phyloP scores from a whole-genome alignment of 2,329 filamentous ascomycete genomes.

The Diaporthe batatas region DNA sequence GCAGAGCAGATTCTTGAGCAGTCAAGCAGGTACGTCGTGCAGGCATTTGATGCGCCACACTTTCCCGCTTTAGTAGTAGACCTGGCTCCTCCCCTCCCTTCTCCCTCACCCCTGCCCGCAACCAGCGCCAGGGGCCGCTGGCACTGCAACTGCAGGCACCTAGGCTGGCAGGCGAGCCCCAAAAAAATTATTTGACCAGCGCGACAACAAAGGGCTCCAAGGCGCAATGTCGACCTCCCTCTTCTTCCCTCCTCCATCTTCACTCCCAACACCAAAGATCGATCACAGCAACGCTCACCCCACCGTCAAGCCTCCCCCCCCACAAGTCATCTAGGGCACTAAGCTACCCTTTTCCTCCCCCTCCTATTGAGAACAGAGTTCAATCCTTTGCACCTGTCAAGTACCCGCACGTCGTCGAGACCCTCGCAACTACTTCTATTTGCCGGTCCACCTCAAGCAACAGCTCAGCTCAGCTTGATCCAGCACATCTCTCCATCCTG shows the following conservation, averaged over 20 bases:
- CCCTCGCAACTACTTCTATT: slow-evolving; percentile 53
- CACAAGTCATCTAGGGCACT: slow-evolving; percentile 80
- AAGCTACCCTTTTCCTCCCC: slow-evolving; percentile 85
- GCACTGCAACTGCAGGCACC: slow-evolving; percentile 35
- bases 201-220: slow-evolving; percentile 46
- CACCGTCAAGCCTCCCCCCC: slow-evolving; percentile 50
- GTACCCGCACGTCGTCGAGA: slow-evolving; percentile 55
- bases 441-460: slow-evolving; percentile 49
- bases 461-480: slow-evolving; percentile 32
- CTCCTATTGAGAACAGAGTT: slow-evolving; percentile 78
- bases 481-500: slow-evolving; percentile 54
- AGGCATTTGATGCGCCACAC: slow-evolving; percentile 39
- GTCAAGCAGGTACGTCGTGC: slow-evolving; percentile 38
- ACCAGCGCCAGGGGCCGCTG: slow-evolving; percentile 32
- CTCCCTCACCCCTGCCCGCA: slow-evolving; percentile 35
- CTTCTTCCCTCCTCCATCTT: slow-evolving; percentile 50
- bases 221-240: slow-evolving; percentile 49
- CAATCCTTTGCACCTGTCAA: slow-evolving; percentile 59
- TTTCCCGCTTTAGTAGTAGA: slow-evolving; percentile 36
- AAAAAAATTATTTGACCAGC: slow-evolving; percentile 53
- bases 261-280: slow-evolving; percentile 51
- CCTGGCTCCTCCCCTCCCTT: slow-evolving; percentile 32
- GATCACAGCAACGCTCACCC: slow-evolving; percentile 55
- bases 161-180: slow-evolving; percentile 34
- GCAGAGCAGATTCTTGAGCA: slow-evolving; percentile 24